Evolutionary conservation across 495 filamentous ascomycete species (phyloP).

Genomic region (Chaetomium cochliodes): DNA sequence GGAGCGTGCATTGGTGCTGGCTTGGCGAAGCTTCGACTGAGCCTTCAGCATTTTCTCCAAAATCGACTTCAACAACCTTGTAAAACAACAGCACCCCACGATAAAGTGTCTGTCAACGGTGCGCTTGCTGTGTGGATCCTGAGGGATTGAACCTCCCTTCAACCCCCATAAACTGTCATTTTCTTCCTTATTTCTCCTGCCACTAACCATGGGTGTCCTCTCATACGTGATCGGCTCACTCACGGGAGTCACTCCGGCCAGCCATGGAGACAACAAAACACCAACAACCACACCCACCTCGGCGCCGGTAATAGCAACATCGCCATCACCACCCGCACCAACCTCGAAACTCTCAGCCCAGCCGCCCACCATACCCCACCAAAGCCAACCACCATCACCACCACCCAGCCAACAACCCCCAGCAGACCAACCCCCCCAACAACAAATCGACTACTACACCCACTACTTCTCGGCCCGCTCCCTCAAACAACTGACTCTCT

Average conservation of each 20-base stretch:
- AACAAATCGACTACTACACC: conserved; percentile 2
- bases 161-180: neutral
- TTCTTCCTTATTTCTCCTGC: neutral
- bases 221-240: conserved; percentile 10
- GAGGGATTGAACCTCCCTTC: neutral
- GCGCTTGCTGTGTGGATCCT: neutral
- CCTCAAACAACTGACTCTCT: conserved; percentile 34
- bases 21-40: conserved; percentile 13
- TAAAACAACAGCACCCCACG: neutral
- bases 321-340: neutral
- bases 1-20: neutral
- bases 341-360: neutral
- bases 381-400: neutral
- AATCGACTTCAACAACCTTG: neutral
- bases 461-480: conserved; percentile 29
- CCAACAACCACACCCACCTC: neutral
- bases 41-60: conserved; percentile 7
- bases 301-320: neutral
- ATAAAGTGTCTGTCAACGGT: neutral
- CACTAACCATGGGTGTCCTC: conserved; percentile 8
- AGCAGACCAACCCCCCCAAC: neutral
- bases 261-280: conserved; percentile 1
- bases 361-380: neutral
- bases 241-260: neutral
- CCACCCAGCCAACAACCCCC: neutral